phyloP scores from a whole-genome alignment of 495 filamentous ascomycete genomes.

The Geoglossum glabrum region DNA sequence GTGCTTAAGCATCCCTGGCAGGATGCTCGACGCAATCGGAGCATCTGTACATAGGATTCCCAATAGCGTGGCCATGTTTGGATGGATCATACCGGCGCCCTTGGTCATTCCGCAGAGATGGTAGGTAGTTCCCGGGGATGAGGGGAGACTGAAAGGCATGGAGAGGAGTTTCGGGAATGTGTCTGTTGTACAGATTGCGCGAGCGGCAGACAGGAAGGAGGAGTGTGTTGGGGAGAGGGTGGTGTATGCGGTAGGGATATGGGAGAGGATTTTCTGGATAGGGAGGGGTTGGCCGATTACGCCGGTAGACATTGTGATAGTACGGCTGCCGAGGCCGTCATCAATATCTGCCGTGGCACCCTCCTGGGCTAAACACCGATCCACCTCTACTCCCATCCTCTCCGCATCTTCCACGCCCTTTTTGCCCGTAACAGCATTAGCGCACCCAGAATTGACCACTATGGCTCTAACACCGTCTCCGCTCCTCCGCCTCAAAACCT shows the following conservation, averaged over 20 bases:
- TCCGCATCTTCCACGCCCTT: constrained; percentile 76
- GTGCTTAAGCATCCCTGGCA: constrained; percentile 48
- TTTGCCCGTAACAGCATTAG: constrained; percentile 92
- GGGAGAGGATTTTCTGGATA: constrained; percentile 69
- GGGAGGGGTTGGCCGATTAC: constrained; percentile 92
- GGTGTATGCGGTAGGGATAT: constrained; percentile 54
- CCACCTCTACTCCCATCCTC: constrained; percentile 60
- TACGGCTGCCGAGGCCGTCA: constrained; percentile 41
- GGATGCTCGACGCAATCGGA: constrained; percentile 45
- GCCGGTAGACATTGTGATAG: constrained; percentile 92
- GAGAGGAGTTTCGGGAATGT: constrained; percentile 96
- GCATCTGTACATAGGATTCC: constrained; percentile 90
- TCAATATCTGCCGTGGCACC: constrained; percentile 10
- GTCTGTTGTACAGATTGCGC: constrained; percentile 95
- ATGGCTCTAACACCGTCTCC: constrained; percentile 60
- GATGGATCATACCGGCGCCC: constrained; percentile 98
- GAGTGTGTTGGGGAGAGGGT: constrained; percentile 54
- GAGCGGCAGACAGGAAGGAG: constrained; percentile 70
- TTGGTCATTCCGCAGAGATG: constrained; percentile 90
- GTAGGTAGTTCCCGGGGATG: constrained; percentile 54
- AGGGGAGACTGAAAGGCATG: constrained; percentile 65
- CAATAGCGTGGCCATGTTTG: constrained; percentile 95
- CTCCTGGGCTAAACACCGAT: constrained; percentile 33
- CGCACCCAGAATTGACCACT: constrained; percentile 88
- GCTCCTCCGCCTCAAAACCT: constrained; percentile 40